Evolutionary conservation across 129 eudicot species (phyloP).

Genomic region (Glebionis coronaria): DNA sequence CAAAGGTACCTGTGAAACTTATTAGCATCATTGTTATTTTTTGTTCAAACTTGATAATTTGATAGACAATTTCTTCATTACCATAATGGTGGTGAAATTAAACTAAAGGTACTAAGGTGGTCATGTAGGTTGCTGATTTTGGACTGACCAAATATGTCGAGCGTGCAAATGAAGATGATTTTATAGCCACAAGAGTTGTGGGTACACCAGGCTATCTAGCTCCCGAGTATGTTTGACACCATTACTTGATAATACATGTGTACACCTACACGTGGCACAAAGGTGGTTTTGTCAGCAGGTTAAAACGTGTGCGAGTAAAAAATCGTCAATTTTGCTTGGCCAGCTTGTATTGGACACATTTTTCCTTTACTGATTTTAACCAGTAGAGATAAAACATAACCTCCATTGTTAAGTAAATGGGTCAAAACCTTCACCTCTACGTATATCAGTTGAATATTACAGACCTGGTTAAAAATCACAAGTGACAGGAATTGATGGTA

Average conservation of each 20-base stretch:
- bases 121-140: conserved; percentile 40
- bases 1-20: conserved; percentile 29
- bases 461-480: neutral
- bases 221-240: conserved; percentile 35
- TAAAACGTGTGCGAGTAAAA: neutral
- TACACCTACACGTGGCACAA: neutral
- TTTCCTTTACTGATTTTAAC: too few relatives aligned
- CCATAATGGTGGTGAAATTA: conserved; percentile 3
- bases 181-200: conserved; percentile 37
- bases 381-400: neutral
- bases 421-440: neutral
- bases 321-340: too few relatives aligned
- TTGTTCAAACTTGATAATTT: neutral
- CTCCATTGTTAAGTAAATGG: neutral
- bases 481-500: neutral
- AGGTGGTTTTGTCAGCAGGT: neutral
- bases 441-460: too few relatives aligned
- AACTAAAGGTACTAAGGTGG: conserved; percentile 4
- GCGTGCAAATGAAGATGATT: conserved; percentile 37
- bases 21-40: neutral
- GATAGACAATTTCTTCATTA: conserved; percentile 6
- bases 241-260: neutral
- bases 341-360: too few relatives aligned
- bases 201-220: conserved; percentile 49
- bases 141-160: conserved; percentile 36